A percentile compares a stretch with the other conserved stretches of the same genome.
These are phyloP conservation scores for Salix dunnii DNA, from an alignment of 345 rosid genomes.

Conservation along the genomic window DNA sequence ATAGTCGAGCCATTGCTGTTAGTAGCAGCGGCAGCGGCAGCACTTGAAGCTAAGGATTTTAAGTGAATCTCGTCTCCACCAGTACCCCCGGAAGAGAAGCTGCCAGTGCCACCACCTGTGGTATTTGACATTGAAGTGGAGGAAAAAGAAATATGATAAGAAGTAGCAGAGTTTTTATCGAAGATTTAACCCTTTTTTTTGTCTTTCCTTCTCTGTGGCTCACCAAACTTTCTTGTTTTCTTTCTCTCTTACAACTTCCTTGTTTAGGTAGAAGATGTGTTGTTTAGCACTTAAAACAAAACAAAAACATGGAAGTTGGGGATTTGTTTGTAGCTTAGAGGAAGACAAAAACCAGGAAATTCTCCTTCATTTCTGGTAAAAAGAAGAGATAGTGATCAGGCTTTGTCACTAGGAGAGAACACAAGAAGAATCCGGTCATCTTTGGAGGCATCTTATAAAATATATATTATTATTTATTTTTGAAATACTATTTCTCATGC, in stretches of 20 bases:
- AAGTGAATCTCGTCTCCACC: conserved; percentile 24
- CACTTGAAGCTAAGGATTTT: conserved; percentile 24
- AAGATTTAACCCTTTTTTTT: conserved; percentile 9
- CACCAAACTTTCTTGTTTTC: conserved; percentile 24
- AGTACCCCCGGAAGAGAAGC: conserved; percentile 33
- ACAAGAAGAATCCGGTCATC: conserved; percentile 12
- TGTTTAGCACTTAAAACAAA: background rate
- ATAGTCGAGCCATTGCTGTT: conserved; percentile 27
- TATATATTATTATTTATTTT: background rate
- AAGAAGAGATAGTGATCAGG: background rate
- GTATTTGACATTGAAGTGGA: conserved; percentile 37
- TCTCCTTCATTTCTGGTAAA: conserved; percentile 35
- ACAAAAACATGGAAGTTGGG: conserved; percentile 12
- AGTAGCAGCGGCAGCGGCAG: background rate
- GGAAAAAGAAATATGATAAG: background rate
- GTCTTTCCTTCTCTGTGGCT: conserved; percentile 20
- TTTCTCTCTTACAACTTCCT: conserved; percentile 6
- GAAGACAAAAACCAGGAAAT: conserved; percentile 38
- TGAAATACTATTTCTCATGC: background rate
- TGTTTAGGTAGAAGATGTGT: conserved; percentile 3
- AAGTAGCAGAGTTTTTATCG: background rate
- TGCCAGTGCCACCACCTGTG: conserved; percentile 25
- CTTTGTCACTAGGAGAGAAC: background rate
- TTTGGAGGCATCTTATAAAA: conserved; percentile 13
- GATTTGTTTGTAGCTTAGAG: conserved; percentile 21